Percentiles rank a stretch among this genome's conserved stretches.
Evolutionary conservation across 2,329 filamentous ascomycete species (phyloP).

Genomic region (Massarina eburnea): DNA sequence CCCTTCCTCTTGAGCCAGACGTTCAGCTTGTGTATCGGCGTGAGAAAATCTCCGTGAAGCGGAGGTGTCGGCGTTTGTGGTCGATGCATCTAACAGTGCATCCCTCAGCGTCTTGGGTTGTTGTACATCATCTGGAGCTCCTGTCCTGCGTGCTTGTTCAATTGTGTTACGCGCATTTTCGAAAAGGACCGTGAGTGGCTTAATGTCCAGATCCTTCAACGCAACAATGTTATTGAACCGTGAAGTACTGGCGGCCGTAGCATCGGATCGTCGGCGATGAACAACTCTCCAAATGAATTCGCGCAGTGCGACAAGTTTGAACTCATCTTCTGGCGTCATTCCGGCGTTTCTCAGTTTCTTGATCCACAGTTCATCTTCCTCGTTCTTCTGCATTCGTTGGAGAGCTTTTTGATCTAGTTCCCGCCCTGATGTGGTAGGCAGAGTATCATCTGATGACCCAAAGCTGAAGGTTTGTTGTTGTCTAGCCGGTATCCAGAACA

Average conservation of each 20-base stretch:
- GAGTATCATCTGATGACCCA: slow-evolving; percentile 57
- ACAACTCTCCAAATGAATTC: slow-evolving; percentile 92
- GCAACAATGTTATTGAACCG: slow-evolving; percentile 70
- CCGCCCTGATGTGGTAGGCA: slow-evolving; percentile 58
- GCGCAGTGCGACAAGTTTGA: slow-evolving; percentile 80
- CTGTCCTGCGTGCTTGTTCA: slow-evolving; percentile 35
- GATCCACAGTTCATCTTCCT: slow-evolving; percentile 96
- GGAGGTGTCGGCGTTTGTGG: slow-evolving; percentile 73
- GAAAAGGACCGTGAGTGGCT: slow-evolving; percentile 88
- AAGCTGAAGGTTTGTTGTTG: slow-evolving; percentile 71
- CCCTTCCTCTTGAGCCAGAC: slow-evolving; percentile 28
- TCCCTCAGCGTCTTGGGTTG: slow-evolving; percentile 80
- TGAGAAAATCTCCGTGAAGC: slow-evolving; percentile 47
- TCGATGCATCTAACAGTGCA: slow-evolving; percentile 87
- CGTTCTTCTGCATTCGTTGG: slow-evolving; percentile 70
- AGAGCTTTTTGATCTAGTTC: slow-evolving; percentile 62
- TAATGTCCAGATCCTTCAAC: slow-evolving; percentile 73
- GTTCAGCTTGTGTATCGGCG: slow-evolving; percentile 45
- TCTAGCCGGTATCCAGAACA: slow-evolving; percentile 82
- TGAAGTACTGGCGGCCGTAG: slow-evolving; percentile 44
- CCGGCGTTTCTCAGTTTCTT: slow-evolving; percentile 80
- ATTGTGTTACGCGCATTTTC: slow-evolving; percentile 59
- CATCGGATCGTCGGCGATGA: slow-evolving; percentile 65
- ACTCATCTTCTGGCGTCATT: slow-evolving; percentile 79
- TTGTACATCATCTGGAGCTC: slow-evolving; percentile 36